Evolutionary conservation across 805 yeast genomes (phyloP).

Genomic region (Yarrowia bubula): DNA sequence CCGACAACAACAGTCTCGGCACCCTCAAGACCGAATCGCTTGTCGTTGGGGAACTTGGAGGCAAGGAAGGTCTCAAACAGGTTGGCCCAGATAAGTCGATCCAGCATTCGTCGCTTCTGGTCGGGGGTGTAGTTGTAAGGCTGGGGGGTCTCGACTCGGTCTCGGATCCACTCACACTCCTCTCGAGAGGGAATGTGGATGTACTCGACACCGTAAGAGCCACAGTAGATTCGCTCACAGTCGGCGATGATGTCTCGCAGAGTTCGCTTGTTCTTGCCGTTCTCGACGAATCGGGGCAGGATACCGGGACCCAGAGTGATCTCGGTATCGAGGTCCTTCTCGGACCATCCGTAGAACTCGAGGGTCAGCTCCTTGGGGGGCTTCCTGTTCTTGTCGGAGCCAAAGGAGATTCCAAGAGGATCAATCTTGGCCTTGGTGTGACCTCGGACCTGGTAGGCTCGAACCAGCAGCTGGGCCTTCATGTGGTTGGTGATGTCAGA

Average conservation of each 20-base stretch:
- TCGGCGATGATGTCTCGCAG: conserved; percentile 72
- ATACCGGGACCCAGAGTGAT: conserved; percentile 97
- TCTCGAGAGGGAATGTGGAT: conserved; percentile 94
- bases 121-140: conserved; percentile 82
- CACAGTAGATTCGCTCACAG: conserved; percentile 84
- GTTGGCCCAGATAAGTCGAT: conserved; percentile 94
- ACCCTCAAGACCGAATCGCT: conserved; percentile 98
- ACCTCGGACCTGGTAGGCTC: conserved; percentile 99
- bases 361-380: conserved; percentile 85
- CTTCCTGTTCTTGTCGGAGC: conserved; percentile 48
- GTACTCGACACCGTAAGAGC: conserved; percentile 88
- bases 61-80: conserved; percentile 90
- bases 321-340: conserved; percentile 75
- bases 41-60: conserved; percentile 95
- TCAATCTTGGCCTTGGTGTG: conserved; percentile 93
- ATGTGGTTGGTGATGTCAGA: conserved; percentile 76
- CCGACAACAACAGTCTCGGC: conserved; percentile 97
- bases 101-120: conserved; percentile 93
- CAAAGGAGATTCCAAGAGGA: conserved; percentile 89
- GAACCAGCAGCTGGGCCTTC: conserved; percentile 92
- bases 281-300: conserved; percentile 79
- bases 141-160: conserved; percentile 86
- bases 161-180: conserved; percentile 98
- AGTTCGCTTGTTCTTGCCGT: conserved; percentile 62
- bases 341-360: conserved; percentile 89